These are phyloP conservation scores for Austroboletus rostrupii DNA, from an alignment of 1,284 basidiomycete genomes.

Conservation along the genomic window DNA sequence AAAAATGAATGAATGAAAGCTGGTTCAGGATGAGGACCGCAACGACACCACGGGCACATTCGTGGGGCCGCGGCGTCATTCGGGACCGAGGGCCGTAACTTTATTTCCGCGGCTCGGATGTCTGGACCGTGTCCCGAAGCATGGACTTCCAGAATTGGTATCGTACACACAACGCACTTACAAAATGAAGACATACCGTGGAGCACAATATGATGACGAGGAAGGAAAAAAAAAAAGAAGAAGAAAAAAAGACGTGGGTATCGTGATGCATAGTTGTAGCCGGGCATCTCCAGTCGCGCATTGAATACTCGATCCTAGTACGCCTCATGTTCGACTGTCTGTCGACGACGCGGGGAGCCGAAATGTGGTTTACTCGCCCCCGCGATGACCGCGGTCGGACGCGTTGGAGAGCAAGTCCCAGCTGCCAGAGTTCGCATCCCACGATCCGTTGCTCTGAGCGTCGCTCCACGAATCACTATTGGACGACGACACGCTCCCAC, in stretches of 20 bases:
- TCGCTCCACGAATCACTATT: slow-evolving; percentile 27
- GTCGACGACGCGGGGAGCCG: too few relatives aligned
- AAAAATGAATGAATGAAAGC: background rate
- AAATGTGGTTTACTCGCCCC: background rate
- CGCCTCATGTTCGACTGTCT: too few relatives aligned
- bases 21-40: background rate
- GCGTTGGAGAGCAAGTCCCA: slow-evolving; percentile 28
- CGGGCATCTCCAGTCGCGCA: background rate
- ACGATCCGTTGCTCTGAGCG: slow-evolving; percentile 19
- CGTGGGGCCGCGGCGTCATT: background rate
- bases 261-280: background rate
- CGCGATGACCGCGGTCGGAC: slow-evolving; percentile 4
- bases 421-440: background rate
- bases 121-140: background rate
- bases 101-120: background rate
- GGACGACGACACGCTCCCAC: slow-evolving; percentile 16
- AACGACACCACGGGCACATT: background rate
- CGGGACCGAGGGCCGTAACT: background rate
- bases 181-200: background rate
- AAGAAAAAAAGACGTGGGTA: too few relatives aligned
- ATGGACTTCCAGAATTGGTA: too few relatives aligned
- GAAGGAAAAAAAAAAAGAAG: background rate
- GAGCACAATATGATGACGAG: background rate
- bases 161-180: background rate
- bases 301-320: background rate